A percentile compares a stretch with the other conserved stretches of the same genome.
Evolutionary conservation across 805 yeast species (phyloP).

Genomic region (Jamesozyma piceae): DNA sequence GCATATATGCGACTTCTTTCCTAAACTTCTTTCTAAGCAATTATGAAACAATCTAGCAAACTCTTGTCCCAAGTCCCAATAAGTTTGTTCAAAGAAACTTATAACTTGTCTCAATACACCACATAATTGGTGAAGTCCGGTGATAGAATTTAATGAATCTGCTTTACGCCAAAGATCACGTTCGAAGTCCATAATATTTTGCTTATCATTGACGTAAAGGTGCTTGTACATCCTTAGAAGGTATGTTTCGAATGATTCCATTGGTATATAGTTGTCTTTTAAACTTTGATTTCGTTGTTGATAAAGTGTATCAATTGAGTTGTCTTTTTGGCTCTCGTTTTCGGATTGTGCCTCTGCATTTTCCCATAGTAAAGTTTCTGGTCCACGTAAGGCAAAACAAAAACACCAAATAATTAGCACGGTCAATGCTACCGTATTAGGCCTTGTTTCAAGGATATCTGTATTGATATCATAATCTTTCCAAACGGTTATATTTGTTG

Average conservation of each 20-base stretch:
- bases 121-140: constrained; percentile 40
- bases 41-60: constrained; percentile 43
- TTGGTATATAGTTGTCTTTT: constrained; percentile 22
- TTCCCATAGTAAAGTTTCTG: constrained; percentile 32
- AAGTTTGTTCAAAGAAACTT: constrained; percentile 32
- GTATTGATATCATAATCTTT: constrained; percentile 40
- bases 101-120: constrained; percentile 46
- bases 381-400: constrained; percentile 40
- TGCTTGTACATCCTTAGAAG: constrained; percentile 38
- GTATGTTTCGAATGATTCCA: constrained; percentile 44
- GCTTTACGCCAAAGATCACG: constrained; percentile 36
- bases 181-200: constrained; percentile 33
- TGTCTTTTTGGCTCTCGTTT: neutral
- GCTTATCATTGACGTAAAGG: constrained; percentile 27
- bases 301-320: neutral
- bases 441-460: constrained; percentile 39
- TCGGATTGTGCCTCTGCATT: constrained; percentile 4
- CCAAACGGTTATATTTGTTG: constrained; percentile 18
- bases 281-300: constrained; percentile 1
- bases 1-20: constrained; percentile 38
- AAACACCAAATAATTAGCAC: constrained; percentile 42
- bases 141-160: constrained; percentile 31
- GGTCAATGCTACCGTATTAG: constrained; percentile 29
- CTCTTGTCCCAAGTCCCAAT: constrained; percentile 53
- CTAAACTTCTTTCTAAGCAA: constrained; percentile 47